Base-by-base conservation (phyloP, 768 basidiomycete genomes). In the Cystofilobasidium macerans region DNA sequence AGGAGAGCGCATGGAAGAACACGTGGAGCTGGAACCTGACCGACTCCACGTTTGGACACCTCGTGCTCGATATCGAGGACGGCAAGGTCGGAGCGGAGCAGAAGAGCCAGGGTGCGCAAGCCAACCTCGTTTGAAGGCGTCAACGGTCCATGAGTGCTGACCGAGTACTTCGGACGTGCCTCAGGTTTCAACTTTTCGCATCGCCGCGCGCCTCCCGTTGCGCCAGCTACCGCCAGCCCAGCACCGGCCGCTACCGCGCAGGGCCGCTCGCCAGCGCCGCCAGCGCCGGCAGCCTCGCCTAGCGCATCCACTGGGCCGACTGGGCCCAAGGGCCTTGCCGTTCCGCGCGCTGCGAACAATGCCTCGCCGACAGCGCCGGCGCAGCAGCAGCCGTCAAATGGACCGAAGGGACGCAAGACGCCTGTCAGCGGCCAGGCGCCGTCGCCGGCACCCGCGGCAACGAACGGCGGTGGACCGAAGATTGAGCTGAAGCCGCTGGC, bases 101-200 rank as follows among this genome's bases (percentile, higher is more conserved):
- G 69, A 93, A 87, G 77, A 89, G 87, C 71, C 89, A 93, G 80
- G 94, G 92, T 87, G 61, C 62, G 80, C 64, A 20, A n/a, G n/a
- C n/a, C n/a, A n/a, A n/a, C n/a, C n/a, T n/a, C n/a, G n/a, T n/a
- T n/a, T n/a, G n/a, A n/a, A n/a, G n/a, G n/a, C n/a, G n/a, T n/a
- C n/a, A n/a, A n/a, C n/a, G n/a, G n/a, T n/a, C n/a, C n/a, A n/a
- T n/a, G n/a, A 26, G 6, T 53, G 20, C 40, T 57, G 40, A 26
- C 57, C 35, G 40, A 48, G 12, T n/a, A 58, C 45, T n/a, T n/a
- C n/a, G n/a, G n/a, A n/a, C n/a, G n/a, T n/a, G n/a, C n/a, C n/a
- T n/a, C 65, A 92, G 91, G 93, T 38, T 93, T 98, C 80, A 95
- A 98, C 78, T 99, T 91, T 70, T 89, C 89, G 1, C 94, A 94